Evolutionary conservation across 139 green algal genomes (phyloP).

Genomic region (Asterochloris erici): DNA sequence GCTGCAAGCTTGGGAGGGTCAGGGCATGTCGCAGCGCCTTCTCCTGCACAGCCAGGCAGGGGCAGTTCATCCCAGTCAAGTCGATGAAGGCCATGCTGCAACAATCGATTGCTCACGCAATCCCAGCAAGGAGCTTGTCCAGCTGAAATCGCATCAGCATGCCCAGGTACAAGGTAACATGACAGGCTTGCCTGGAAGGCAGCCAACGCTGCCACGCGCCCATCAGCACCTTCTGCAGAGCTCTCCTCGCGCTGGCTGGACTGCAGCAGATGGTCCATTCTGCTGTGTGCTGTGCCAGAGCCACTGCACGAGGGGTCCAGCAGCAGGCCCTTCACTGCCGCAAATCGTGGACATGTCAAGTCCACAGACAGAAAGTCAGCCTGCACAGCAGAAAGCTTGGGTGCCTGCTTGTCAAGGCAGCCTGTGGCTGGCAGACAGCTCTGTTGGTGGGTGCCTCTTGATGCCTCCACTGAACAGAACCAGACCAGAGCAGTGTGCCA

Average conservation of each 20-base stretch:
- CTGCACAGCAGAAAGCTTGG: background rate
- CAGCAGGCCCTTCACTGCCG: conserved; percentile 64
- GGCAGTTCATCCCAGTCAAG: too few species aligned
- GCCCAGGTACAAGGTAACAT: background rate
- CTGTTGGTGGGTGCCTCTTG: background rate
- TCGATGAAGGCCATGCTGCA: background rate
- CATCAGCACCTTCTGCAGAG: conserved; percentile 17
- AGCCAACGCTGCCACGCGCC: conserved; percentile 60
- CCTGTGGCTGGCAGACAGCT: background rate
- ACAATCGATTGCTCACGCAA: background rate
- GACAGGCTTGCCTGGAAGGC: conserved; percentile 41
- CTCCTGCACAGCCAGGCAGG: conserved; percentile 44
- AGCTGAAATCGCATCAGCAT: background rate
- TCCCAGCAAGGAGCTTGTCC: too few species aligned
- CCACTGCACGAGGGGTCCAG: conserved; percentile 91
- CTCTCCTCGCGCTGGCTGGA: conserved; percentile 6
- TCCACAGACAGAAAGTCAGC: conserved; percentile 82
- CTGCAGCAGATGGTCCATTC: conserved; percentile 82
- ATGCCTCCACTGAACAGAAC: too few species aligned
- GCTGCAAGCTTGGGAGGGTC: conserved; percentile 64
- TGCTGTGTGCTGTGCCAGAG: conserved; percentile 60
- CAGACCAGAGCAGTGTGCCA: too few species aligned
- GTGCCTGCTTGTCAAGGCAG: background rate
- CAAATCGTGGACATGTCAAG: conserved; percentile 15
- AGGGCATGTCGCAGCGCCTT: conserved; percentile 82